A percentile compares a stretch with the other conserved stretches of the same genome.
Evolutionary conservation across 176 grass and related monocot genomes (phyloP).

Genomic region (Avena atlantica): DNA sequence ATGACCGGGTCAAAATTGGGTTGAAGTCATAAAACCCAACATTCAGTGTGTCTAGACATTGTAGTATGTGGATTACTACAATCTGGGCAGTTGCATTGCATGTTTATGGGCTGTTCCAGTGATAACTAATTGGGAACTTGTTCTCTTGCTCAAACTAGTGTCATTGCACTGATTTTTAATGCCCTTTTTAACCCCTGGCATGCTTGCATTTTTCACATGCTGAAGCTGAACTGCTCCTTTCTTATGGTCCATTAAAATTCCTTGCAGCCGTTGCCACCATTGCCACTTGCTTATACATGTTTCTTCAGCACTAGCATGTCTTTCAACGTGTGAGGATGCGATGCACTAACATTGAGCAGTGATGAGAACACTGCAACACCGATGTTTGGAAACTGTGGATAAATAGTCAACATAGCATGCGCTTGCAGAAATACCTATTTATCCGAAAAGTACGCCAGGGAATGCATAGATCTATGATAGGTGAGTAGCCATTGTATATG

Average conservation of each 20-base stretch:
- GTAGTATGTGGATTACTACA: neutral
- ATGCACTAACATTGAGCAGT: neutral
- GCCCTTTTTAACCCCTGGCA: neutral
- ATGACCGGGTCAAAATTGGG: neutral
- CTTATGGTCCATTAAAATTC: neutral
- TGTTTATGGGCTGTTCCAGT: neutral
- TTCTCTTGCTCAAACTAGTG: neutral
- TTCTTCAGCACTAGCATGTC: constrained; percentile 9
- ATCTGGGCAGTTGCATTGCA: neutral
- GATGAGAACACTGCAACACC: neutral
- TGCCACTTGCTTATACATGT: neutral
- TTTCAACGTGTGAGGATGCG: neutral
- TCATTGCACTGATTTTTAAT: neutral
- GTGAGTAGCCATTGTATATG: neutral
- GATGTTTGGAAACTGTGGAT: too few species aligned
- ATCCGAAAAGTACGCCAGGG: neutral
- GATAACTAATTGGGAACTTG: too few species aligned
- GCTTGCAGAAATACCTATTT: neutral
- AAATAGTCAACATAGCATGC: too few species aligned
- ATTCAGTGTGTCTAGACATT: neutral
- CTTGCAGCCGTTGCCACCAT: too few species aligned
- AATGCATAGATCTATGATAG: neutral
- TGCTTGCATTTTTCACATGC: neutral
- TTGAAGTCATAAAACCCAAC: constrained; percentile 1
- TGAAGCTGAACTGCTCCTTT: neutral